Base-by-base conservation (phyloP, 1,139 yeast species). In the Saccharomyces hybrid region DNA sequence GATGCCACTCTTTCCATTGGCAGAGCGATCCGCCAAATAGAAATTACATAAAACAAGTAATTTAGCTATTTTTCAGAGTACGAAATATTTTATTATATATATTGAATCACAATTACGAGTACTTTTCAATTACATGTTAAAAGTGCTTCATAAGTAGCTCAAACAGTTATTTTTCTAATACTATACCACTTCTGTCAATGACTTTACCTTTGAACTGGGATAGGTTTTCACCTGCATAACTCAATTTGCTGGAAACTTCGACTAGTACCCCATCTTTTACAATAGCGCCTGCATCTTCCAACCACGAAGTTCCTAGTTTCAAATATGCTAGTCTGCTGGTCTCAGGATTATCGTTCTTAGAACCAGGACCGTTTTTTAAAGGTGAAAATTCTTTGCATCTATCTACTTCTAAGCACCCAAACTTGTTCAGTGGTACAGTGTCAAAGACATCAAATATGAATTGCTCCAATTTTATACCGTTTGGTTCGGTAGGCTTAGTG, bases 361-460 rank as follows among this genome's bases (percentile, higher is more conserved):
- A 80, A 25, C 93, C 96, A 32, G 87, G 83, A 1, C 90, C 96
- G 70, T 95, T 95, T 69, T 95, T 95, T 70, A 95, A 80, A 2
- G 99, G 99, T 23, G 97, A 86, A 66, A 95, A 95, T 70, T 95
- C 99, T 55, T 83, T 83, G 3, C 74, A 60, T 69, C 99, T 82
- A 48, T 82, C 86, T 29, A 95, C 99, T 73, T 95, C 99, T 59
- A 95, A 77, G 68, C 96, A 88, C 1, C 97, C 99, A 70, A 95
- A 95, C 63, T 81, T 81, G n/a, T 71, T 69, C 61, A 90, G 70
- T 26, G 81, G 80, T 48, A 95, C 84, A 42, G 84, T 80, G 51
- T 95, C 91, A 74, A 93, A 95, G 46, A 95, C 96, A 69, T 95
- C 99, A 75, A 95, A 95, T 55, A 95, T 95, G 66, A 95, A 95